These are phyloP conservation scores for Theileria equi DNA, from an alignment of 169 alveolate genomes.

Conservation along the genomic window DNA sequence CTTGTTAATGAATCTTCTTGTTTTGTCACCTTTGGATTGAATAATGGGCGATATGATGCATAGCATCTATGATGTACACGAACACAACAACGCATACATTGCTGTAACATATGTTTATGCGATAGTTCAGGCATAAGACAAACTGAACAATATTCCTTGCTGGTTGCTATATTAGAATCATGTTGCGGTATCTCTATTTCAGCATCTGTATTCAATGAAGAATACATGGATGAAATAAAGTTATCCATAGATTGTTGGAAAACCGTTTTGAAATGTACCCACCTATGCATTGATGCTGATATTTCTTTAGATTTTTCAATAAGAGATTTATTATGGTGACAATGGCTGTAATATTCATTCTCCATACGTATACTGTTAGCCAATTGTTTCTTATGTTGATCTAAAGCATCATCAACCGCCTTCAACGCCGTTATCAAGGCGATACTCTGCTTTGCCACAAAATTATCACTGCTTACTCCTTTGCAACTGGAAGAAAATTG, in stretches of 20 bases:
- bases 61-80: constrained; percentile 62
- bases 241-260: constrained; percentile 10
- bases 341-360: neutral
- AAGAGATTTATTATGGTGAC: constrained; percentile 7
- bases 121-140: constrained; percentile 60
- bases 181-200: neutral
- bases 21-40: neutral
- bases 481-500: neutral
- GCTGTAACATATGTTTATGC: constrained; percentile 51
- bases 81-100: constrained; percentile 52
- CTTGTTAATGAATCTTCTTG: neutral
- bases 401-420: constrained; percentile 17
- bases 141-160: constrained; percentile 59
- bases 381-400: constrained; percentile 1
- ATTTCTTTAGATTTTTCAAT: constrained; percentile 9
- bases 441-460: constrained; percentile 24
- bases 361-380: neutral
- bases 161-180: neutral
- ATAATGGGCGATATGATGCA: constrained; percentile 16
- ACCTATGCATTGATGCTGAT: constrained; percentile 18
- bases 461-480: neutral
- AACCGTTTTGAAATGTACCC: constrained; percentile 30
- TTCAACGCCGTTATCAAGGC: constrained; percentile 13
- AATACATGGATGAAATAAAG: constrained; percentile 7
- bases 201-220: neutral